Base-by-base conservation (phyloP, 1,284 basidiomycete genomes). In the Tilletia setariae region DNA sequence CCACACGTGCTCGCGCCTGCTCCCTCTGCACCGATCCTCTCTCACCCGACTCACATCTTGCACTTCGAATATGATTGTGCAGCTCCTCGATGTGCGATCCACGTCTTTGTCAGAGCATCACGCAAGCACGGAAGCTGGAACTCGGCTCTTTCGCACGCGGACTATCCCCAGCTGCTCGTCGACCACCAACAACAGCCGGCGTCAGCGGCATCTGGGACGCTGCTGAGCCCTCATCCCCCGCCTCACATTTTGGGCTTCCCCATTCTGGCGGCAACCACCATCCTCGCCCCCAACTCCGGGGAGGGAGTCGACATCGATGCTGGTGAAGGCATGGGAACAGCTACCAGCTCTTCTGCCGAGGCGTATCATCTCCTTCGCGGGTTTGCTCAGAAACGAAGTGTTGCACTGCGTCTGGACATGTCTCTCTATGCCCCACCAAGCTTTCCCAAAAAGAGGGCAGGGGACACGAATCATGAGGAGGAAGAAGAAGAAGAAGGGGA, bases 21-120 rank as follows among this genome's bases (percentile, higher is more conserved):
- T 4, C 43, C 43, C 30, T 63, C 62, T 7, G 62, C 62, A 13
- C 42, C 62, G 21, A 46, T 43, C 42, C 62, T 75, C 35, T 71
- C 76, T 2, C 65, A 70, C 11, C 59, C 77, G 8, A 78, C 76
- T 8, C 78, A 79, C 65, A 68, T 70, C 49, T 70, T 79, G 9
- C 73, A 73, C 62, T 79, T 79, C 44, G 78, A 78, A 35, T 78
- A 78, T 71, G 78, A 79, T 63, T 78, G 76, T 68, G 75, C 76
- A 0, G 70, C 78, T 15, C 77, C 78, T 2, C 69, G 63, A 15
- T 77, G 77, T 16, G 74, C 70, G 25, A 69, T 78, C 11, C 76
- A 79, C 70, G 73, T 79, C 64, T 79, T 78, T 43, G 63, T 79
- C 23, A 74, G 78, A 46, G 78, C 78, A 15, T 72, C 69, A 56